A percentile compares a stretch with the other conserved stretches of the same genome.
phyloP scores from a whole-genome alignment of 2,329 filamentous ascomycete genomes.

The Aureobasidium subglaciale region DNA sequence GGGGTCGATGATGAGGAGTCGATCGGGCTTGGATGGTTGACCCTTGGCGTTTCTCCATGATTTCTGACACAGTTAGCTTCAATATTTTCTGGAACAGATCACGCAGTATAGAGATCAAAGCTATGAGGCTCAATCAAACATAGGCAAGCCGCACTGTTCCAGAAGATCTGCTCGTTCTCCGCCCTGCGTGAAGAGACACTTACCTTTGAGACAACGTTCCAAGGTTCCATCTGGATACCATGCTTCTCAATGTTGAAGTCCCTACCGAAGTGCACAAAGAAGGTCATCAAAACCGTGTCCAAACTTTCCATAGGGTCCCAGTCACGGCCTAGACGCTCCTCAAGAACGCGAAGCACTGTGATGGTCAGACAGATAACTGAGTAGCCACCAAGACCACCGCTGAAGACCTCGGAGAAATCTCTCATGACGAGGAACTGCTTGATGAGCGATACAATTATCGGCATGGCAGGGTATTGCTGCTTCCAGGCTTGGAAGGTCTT shows the following conservation, averaged over 20 bases:
- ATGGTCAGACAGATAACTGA: conserved; percentile 90
- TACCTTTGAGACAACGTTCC: conserved; percentile 72
- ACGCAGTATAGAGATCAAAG: background rate
- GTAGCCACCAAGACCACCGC: conserved; percentile 87
- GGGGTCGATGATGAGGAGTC: conserved; percentile 85
- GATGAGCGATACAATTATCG: conserved; percentile 74
- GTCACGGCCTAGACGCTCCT: conserved; percentile 42
- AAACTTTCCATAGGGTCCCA: conserved; percentile 14
- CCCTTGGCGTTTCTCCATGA: conserved; percentile 10
- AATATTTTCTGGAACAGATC: conserved; percentile 18
- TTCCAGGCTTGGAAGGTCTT: conserved; percentile 78
- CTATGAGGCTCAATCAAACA: background rate
- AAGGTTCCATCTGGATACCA: conserved; percentile 70
- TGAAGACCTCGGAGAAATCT: conserved; percentile 83
- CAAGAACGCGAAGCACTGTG: conserved; percentile 76
- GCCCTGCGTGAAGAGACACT: conserved; percentile 22
- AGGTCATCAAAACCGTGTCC: conserved; percentile 61
- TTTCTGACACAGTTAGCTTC: conserved; percentile 18
- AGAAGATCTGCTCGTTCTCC: background rate
- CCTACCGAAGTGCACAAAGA: conserved; percentile 84
- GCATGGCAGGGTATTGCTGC: conserved; percentile 71
- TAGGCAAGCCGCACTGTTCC: background rate
- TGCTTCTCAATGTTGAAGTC: conserved; percentile 63
- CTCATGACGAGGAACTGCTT: conserved; percentile 92
- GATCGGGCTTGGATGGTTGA: conserved; percentile 49